Conservation (phyloP, 2,329 filamentous ascomycete genomes). For the Paraconiothyrium sp. region DNA sequence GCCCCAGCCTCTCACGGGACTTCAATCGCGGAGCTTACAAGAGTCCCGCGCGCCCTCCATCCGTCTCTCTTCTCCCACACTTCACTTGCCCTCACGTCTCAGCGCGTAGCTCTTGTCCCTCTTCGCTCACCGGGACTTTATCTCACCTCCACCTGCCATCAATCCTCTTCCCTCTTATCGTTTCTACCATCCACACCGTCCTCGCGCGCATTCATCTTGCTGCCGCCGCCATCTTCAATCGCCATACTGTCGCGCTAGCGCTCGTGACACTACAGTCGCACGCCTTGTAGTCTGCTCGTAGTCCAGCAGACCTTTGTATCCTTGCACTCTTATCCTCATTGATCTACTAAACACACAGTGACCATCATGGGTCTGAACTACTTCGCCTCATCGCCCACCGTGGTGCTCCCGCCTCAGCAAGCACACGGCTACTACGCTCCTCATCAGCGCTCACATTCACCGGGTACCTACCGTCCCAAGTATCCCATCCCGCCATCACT, state of each 20-base stretch:
- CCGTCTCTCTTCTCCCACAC: conserved; percentile 48
- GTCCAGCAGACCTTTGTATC: conserved; percentile 46
- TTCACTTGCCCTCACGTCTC: conserved; percentile 38
- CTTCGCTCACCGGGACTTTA: conserved; percentile 20
- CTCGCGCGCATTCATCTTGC: conserved; percentile 28
- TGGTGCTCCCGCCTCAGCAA: conserved; percentile 56
- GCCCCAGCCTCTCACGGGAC: conserved; percentile 47
- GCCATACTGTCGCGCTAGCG: conserved; percentile 38
- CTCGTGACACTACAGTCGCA: conserved; percentile 34
- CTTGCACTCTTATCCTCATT: conserved; percentile 36
- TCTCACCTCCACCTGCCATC: conserved; percentile 28
- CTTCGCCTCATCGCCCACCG: conserved; percentile 58
- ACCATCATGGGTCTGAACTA: conserved; percentile 57
- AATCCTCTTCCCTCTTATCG: conserved; percentile 25
- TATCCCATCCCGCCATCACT: conserved; percentile 54
- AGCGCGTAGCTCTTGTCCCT: conserved; percentile 28
- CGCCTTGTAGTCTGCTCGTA: conserved; percentile 40
- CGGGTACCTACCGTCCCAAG: conserved; percentile 50
- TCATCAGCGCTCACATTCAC: conserved; percentile 45
- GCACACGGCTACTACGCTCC: conserved; percentile 48
- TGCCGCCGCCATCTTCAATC: conserved; percentile 25
- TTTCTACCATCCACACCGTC: conserved; percentile 21
- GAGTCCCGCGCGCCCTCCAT: conserved; percentile 42
- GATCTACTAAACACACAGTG: conserved; percentile 53
- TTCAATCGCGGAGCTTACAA: conserved; percentile 46